Base-by-base conservation (phyloP, 495 filamentous ascomycete species). In the Aspergillus cavernicola region DNA sequence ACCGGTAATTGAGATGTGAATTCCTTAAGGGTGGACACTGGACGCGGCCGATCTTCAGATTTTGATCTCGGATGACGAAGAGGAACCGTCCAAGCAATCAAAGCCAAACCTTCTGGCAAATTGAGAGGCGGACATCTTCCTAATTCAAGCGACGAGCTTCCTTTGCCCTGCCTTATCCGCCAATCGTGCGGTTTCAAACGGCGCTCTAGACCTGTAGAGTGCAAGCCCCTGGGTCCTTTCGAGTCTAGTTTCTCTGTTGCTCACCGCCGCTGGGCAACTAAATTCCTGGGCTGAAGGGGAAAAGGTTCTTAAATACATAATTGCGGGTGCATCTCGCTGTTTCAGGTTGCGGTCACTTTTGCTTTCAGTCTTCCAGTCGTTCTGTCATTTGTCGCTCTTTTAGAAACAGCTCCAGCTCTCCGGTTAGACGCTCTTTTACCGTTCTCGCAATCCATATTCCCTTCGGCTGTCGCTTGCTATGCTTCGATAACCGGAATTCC, bases 191-290 rank as follows among this genome's bases (percentile, higher is more conserved):
- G 59, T 56, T 62, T 60, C 53, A 59, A 50, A 57, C 53, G 38
- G 38, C 41, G 46, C 56, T 61, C 50, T 47, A 57, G 56, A 57
- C 47, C 52, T 54, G 23, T 42, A 49, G 50, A 33, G 15, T 61
- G 62, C 53, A 58, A 13, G 36, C 50, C 53, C 59, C 59, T 59
- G 61, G 54, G 50, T 49, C 50, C 33, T 39, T 47, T 54, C 42
- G 43, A 48, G 47, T 51, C 39, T 44, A 49, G 38, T 53, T 51
- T 42, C 28, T 37, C 13, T 47, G 42, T 13, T 49, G 39, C 40
- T 65, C 63, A 68, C 62, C 66, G 63, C 70, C 68, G 66, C 68
- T 67, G 63, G 60, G 63, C 58, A 33, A 66, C 65, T 53, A 64
- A 62, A 70, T 63, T 67, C 66, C 60, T 42, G 49, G 53, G 58